These are phyloP conservation scores for Suillus variegatus DNA, from an alignment of 768 basidiomycete genomes.

Conservation along the genomic window DNA sequence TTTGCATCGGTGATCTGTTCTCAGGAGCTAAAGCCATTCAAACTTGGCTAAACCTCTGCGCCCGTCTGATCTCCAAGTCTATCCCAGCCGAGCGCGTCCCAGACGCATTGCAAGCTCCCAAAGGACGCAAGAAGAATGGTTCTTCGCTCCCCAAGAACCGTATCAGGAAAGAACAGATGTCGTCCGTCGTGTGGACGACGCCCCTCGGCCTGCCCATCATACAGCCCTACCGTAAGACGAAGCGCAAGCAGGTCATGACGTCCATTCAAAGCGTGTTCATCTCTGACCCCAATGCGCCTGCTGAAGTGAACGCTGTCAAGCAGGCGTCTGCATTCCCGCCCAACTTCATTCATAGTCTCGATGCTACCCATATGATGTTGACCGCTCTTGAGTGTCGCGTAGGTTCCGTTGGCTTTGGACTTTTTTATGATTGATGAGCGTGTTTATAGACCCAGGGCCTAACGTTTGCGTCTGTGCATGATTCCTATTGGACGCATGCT, in stretches of 20 bases:
- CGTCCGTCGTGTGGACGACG: slow-evolving; percentile 94
- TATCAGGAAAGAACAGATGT: slow-evolving; percentile 89
- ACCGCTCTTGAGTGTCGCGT: slow-evolving; percentile 90
- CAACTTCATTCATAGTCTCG: slow-evolving; percentile 96
- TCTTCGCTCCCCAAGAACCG: slow-evolving; percentile 33
- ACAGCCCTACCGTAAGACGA: slow-evolving; percentile 89
- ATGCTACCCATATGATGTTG: slow-evolving; percentile 98
- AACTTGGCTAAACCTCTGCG: slow-evolving; percentile 83
- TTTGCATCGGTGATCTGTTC: slow-evolving; percentile 90
- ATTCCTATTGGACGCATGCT: slow-evolving; percentile 99
- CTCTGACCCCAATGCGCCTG: slow-evolving; percentile 76
- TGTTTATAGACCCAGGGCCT: slow-evolving; percentile 60
- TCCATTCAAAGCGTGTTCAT: slow-evolving; percentile 86
- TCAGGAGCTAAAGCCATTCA: slow-evolving; percentile 91
- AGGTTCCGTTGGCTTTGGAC: slow-evolving; percentile 26
- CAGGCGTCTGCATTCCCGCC: slow-evolving; percentile 98
- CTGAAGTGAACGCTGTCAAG: slow-evolving; percentile 81
- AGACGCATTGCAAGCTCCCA: slow-evolving; percentile 34
- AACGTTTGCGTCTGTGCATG: slow-evolving; percentile 95
- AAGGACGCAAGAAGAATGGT: slow-evolving; percentile 11
- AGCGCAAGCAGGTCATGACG: slow-evolving; percentile 83
- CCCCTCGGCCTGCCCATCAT: slow-evolving; percentile 94
- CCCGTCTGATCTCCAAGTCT: slow-evolving; percentile 83
- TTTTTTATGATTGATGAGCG: slow-evolving; percentile 9
- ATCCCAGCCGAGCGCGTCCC: slow-evolving; percentile 71